These are phyloP conservation scores for Yamadazyma paraphyllophila DNA, from an alignment of 805 yeast genomes.

Conservation along the genomic window DNA sequence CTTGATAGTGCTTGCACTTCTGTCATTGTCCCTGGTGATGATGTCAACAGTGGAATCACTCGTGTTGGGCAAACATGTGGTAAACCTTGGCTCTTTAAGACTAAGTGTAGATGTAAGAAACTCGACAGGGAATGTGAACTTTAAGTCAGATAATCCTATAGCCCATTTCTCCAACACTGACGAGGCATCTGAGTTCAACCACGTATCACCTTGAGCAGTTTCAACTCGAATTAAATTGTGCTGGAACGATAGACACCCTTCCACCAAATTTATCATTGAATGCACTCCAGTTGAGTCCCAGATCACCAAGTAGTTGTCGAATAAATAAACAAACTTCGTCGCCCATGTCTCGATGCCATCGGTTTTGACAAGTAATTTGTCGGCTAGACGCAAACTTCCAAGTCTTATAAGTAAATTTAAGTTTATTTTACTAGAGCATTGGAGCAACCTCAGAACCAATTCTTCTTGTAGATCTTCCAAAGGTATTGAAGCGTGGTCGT, in stretches of 20 bases:
- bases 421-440: conserved; percentile 20
- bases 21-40: not conserved
- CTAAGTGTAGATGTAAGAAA: conserved; percentile 34
- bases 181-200: conserved; percentile 26
- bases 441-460: conserved; percentile 29
- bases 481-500: conserved; percentile 18
- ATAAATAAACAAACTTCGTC: conserved; percentile 27
- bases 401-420: conserved; percentile 26
- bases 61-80: not conserved
- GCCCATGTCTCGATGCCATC: not conserved
- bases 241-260: conserved; percentile 5
- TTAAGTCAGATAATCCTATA: conserved; percentile 35
- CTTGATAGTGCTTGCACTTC: conserved; percentile 1
- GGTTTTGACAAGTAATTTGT: conserved; percentile 22
- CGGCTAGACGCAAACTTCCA: conserved; percentile 38
- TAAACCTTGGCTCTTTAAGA: not conserved
- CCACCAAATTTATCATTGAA: not conserved
- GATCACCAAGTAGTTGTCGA: conserved; percentile 31
- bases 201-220: conserved; percentile 11
- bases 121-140: conserved; percentile 32
- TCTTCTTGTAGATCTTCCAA: conserved; percentile 27
- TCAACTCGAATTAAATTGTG: conserved; percentile 6
- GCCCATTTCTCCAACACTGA: conserved; percentile 46
- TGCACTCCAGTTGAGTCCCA: not conserved
- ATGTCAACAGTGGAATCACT: conserved; percentile 7